Conservation (phyloP, 192 early-diverging fungal genomes). For the Linnemannia elongata region DNA sequence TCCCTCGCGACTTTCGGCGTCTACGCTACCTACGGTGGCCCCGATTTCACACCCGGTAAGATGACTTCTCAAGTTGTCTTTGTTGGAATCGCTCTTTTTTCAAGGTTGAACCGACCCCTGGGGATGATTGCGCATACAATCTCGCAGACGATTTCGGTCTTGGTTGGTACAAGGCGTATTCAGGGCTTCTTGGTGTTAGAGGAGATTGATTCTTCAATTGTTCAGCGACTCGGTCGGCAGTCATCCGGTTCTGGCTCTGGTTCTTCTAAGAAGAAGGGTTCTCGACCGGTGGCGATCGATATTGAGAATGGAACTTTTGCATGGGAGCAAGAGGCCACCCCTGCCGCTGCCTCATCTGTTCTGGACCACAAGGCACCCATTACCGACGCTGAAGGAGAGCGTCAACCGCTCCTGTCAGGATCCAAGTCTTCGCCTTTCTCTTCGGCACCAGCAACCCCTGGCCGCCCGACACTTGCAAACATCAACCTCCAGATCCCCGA, state of each 20-base stretch:
- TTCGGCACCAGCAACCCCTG: constrained; percentile 17
- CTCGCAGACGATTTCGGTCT: constrained; percentile 13
- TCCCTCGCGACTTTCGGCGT: constrained; percentile 35
- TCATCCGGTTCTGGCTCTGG: neutral
- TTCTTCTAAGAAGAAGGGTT: neutral
- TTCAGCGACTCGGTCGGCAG: neutral
- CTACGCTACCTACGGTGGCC: constrained; percentile 38
- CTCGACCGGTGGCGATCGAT: neutral
- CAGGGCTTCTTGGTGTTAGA: constrained; percentile 39
- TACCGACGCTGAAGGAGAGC: constrained; percentile 18
- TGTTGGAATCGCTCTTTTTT: constrained; percentile 38
- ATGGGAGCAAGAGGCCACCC: constrained; percentile 34
- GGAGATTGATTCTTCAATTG: constrained; percentile 8
- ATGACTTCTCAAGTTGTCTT: constrained; percentile 41
- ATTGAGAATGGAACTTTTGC: constrained; percentile 43
- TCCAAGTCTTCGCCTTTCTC: constrained; percentile 20
- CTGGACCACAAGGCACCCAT: constrained; percentile 2
- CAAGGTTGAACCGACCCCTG: constrained; percentile 37
- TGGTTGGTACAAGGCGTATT: constrained; percentile 32
- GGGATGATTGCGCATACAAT: constrained; percentile 43
- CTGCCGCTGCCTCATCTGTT: constrained; percentile 13
- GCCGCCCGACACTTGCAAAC: constrained; percentile 29
- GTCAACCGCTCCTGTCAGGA: constrained; percentile 19
- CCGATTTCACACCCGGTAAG: constrained; percentile 27
- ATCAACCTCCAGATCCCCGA: constrained; percentile 43